Evolutionary conservation across 768 basidiomycete species (phyloP).

Genomic region (Cyclocybe cylindracea): DNA sequence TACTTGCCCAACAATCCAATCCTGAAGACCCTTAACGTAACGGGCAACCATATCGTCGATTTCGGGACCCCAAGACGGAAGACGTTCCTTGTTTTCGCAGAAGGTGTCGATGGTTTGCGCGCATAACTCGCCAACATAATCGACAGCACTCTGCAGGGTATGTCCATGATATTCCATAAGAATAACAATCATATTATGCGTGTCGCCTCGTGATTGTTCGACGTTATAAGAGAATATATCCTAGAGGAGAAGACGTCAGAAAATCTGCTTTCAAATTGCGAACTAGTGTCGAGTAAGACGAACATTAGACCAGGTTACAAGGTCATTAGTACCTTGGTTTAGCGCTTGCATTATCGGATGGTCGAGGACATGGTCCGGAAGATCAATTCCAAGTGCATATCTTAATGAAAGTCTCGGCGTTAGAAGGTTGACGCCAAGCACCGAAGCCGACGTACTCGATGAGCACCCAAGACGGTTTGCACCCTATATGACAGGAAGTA

Average conservation of each 20-base stretch:
- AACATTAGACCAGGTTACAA: conserved; percentile 86
- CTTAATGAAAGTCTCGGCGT: conserved; percentile 19
- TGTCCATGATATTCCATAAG: conserved; percentile 63
- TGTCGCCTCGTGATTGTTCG: conserved; percentile 69
- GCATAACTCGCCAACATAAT: conserved; percentile 66
- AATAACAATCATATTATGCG: conserved; percentile 74
- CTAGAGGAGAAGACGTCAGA: conserved; percentile 30
- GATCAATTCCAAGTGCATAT: conserved; percentile 67
- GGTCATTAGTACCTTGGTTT: conserved; percentile 71
- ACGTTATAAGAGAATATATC: conserved; percentile 79
- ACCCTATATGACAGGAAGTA: conserved; percentile 34
- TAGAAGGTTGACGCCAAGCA: conserved; percentile 1
- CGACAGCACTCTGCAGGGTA: conserved; percentile 60
- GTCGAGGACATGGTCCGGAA: conserved; percentile 71
- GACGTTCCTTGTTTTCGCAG: conserved; percentile 39
- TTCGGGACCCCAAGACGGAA: conserved; percentile 66
- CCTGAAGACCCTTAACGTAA: conserved; percentile 64
- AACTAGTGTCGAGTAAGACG: conserved; percentile 18
- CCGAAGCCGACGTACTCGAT: conserved; percentile 52
- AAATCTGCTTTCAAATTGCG: neutral
- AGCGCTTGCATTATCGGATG: conserved; percentile 62
- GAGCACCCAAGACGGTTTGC: conserved; percentile 75
- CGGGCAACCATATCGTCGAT: conserved; percentile 57
- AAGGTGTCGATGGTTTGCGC: conserved; percentile 55
- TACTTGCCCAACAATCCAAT: conserved; percentile 68